Conservation (phyloP, 1,139 yeast species). For the Nakaseomyces nivariensis region DNA sequence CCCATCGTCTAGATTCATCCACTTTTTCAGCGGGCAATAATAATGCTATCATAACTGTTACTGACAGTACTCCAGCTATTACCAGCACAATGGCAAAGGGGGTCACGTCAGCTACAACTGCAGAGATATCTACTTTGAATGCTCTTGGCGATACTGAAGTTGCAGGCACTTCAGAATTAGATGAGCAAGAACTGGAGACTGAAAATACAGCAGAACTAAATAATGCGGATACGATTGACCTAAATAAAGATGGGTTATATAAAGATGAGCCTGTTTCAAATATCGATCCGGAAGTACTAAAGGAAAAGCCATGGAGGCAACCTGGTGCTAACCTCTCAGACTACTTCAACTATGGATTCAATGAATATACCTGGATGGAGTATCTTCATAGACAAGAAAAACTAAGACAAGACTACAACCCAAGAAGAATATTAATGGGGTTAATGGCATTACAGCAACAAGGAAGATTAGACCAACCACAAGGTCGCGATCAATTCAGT, state of each 20-base stretch:
- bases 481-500: not conserved
- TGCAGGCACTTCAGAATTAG: slow-evolving; percentile 19
- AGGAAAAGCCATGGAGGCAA: slow-evolving; percentile 95
- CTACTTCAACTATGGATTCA: slow-evolving; percentile 92
- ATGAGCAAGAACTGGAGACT: slow-evolving; percentile 16
- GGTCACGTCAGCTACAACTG: slow-evolving; percentile 3
- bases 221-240: slow-evolving; percentile 34
- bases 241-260: slow-evolving; percentile 66
- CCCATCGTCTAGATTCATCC: slow-evolving; percentile 27
- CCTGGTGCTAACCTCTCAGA: slow-evolving; percentile 95
- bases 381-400: slow-evolving; percentile 85
- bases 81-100: slow-evolving; percentile 3
- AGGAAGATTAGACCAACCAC: slow-evolving; percentile 23
- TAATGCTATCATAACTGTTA: slow-evolving; percentile 18
- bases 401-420: slow-evolving; percentile 69
- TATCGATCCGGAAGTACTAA: slow-evolving; percentile 70
- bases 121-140: slow-evolving; percentile 1
- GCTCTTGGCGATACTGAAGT: slow-evolving; percentile 2
- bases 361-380: slow-evolving; percentile 92
- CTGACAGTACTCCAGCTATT: slow-evolving; percentile 30
- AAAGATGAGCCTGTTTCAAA: slow-evolving; percentile 81
- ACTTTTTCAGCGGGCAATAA: not conserved
- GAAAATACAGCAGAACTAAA: slow-evolving; percentile 29
- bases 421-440: slow-evolving; percentile 36
- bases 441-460: slow-evolving; percentile 32